A percentile compares a stretch with the other conserved stretches of the same genome.
phyloP scores from a whole-genome alignment of 2,329 filamentous ascomycete species.

The Fusarium robinianum region DNA sequence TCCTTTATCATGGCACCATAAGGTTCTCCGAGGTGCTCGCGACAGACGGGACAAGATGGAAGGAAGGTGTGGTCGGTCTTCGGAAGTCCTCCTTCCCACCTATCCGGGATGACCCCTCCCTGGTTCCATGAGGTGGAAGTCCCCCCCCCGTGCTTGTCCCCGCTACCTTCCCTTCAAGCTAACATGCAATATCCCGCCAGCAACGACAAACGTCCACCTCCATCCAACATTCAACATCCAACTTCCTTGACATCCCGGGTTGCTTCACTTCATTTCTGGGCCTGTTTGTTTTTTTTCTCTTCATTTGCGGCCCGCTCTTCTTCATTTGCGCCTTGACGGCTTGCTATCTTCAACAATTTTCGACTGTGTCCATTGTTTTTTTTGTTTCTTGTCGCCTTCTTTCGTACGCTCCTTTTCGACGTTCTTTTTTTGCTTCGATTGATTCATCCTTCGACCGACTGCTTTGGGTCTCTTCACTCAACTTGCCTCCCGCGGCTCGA shows the following conservation, averaged over 20 bases:
- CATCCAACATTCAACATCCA: constrained; percentile 9
- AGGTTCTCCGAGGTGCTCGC: too few species aligned
- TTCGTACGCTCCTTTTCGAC: constrained; percentile 20
- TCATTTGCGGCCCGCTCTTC: not conserved
- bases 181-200: constrained; percentile 8
- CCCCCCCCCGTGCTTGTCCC: constrained; percentile 18
- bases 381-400: too few species aligned
- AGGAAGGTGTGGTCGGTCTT: constrained; percentile 24
- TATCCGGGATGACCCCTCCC: constrained; percentile 24
- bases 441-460: too few species aligned
- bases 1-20: too few species aligned
- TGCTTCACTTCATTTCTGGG: constrained; percentile 5
- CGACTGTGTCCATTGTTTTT: constrained; percentile 10
- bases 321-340: constrained; percentile 12
- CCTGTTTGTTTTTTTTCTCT: constrained; percentile 20
- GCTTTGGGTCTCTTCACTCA: too few species aligned
- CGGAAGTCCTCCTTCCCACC: constrained; percentile 32
- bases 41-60: too few species aligned
- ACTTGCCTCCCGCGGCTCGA: too few species aligned
- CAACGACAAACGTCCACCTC: constrained; percentile 1
- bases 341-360: constrained; percentile 28
- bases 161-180: constrained; percentile 3
- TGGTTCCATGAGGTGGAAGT: constrained; percentile 17
- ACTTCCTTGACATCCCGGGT: constrained; percentile 12
- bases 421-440: not conserved